Evolutionary conservation across 768 basidiomycete species (phyloP), one percentile per base, ranked within the genome.

Genomic region (Podaxis mareebaensis): DNA sequence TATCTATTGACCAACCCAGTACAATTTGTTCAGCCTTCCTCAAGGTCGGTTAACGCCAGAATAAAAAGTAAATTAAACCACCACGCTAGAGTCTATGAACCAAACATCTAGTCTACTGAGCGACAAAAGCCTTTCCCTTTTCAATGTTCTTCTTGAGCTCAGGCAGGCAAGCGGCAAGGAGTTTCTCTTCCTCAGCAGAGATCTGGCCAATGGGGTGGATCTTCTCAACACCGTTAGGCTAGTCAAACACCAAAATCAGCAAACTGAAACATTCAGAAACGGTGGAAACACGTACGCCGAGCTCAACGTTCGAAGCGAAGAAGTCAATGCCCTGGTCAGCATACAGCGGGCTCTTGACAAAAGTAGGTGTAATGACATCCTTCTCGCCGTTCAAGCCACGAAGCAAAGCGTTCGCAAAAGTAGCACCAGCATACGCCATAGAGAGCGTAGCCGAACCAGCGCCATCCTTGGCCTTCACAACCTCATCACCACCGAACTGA

Each of bases 121-220:
- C 55, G 40, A 85, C 90, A 67, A 93, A 93, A 49, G 84, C 83
- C 77, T 83, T 87, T 78, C 95, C 95, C 88, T 95, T 98, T 78
- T 93, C 92, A 70, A 98, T 96, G 87, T 97, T 98, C 88, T 92
- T 95, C 87, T 92, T 92, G 71, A 99, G 86, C 69, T 95, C 93
- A 67, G 93, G 93, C 70, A 95, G 74, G 82, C 91, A 93, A 36
- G 89, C 95, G 26, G 87, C 90, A 70, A 99, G 80, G 63, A 97
- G 83, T 74, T 86, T 85, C 83, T 95, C 76, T 81, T 99, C 97
- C 72, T 89, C 85, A 33, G 87, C 81, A 38, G 93, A 85, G 69
- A 99, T 70, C 38, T 82, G 70, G 38, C 97, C 97, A 65, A 99
- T 72, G 20, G 89, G 86, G 80, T 92, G 82, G 74, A 99, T 97